phyloP scores from a whole-genome alignment of 257 asterid genomes.

The Solanum rostratum region DNA sequence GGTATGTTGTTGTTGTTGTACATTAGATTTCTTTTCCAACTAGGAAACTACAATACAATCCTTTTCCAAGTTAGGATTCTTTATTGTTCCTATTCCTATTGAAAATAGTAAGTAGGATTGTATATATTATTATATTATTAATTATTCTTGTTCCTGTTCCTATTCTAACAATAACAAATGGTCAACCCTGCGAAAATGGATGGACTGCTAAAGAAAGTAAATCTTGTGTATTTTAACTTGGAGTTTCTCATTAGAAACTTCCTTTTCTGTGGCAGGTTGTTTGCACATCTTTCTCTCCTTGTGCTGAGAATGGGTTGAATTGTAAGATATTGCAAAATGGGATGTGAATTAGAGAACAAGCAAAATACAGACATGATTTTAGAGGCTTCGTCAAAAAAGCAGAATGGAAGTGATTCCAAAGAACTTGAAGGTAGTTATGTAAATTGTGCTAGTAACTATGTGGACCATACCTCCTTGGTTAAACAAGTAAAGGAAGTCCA shows the following conservation, averaged over 20 bases:
- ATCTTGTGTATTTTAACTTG: neutral
- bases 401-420: neutral
- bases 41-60: no score
- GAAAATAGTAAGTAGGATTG: no score
- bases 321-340: conserved; percentile 9
- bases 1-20: no score
- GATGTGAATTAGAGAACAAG: conserved; percentile 6
- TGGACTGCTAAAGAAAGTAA: neutral
- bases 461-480: neutral
- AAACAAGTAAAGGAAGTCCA: neutral
- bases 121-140: no score
- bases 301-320: neutral
- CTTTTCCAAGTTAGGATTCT: no score
- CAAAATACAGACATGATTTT: neutral
- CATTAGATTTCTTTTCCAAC: no score
- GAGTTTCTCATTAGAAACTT: neutral
- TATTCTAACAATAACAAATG: neutral
- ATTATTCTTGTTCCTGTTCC: no score
- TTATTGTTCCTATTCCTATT: no score
- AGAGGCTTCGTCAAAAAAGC: neutral
- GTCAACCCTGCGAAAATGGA: neutral
- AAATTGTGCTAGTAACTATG: neutral
- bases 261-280: neutral
- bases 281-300: neutral
- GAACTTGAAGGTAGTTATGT: conserved; percentile 3